Percentiles rank a stretch among this genome's conserved stretches.
These are phyloP conservation scores for Colletotrichum agaves DNA, from an alignment of 2,329 filamentous ascomycete genomes.

Conservation along the genomic window DNA sequence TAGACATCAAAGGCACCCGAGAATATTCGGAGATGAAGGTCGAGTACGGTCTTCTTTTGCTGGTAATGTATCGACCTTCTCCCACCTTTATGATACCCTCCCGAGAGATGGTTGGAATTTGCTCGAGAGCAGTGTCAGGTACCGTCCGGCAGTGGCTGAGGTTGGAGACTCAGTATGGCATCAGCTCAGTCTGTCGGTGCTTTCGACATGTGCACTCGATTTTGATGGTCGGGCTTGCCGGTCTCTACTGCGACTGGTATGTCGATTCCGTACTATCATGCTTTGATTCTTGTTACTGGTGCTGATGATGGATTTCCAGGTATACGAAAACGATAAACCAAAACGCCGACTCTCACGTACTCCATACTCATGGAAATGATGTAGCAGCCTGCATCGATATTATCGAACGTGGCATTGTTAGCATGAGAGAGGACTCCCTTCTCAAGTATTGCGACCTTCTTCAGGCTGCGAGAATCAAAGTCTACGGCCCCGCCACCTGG, in stretches of 20 bases:
- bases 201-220: conserved; percentile 40
- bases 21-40: conserved; percentile 42
- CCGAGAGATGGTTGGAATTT: conserved; percentile 38
- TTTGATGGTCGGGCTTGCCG: conserved; percentile 40
- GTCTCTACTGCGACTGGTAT: conserved; percentile 43
- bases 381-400: conserved; percentile 34
- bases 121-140: conserved; percentile 40
- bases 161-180: conserved; percentile 35
- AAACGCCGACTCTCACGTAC: background rate
- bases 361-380: conserved; percentile 32
- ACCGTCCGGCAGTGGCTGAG: conserved; percentile 40
- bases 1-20: conserved; percentile 39
- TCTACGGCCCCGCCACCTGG: conserved; percentile 26
- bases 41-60: conserved; percentile 40
- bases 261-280: background rate
- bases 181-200: conserved; percentile 38
- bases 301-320: conserved; percentile 12
- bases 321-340: conserved; percentile 11
- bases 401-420: conserved; percentile 22
- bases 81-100: conserved; percentile 44
- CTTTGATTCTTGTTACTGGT: background rate
- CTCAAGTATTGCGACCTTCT: conserved; percentile 31
- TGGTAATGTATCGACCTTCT: conserved; percentile 40
- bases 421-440: conserved; percentile 16
- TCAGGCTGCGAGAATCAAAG: conserved; percentile 34